Evolutionary conservation across 495 filamentous ascomycete species (phyloP).

Genomic region (Astrothelium macrocarpum): DNA sequence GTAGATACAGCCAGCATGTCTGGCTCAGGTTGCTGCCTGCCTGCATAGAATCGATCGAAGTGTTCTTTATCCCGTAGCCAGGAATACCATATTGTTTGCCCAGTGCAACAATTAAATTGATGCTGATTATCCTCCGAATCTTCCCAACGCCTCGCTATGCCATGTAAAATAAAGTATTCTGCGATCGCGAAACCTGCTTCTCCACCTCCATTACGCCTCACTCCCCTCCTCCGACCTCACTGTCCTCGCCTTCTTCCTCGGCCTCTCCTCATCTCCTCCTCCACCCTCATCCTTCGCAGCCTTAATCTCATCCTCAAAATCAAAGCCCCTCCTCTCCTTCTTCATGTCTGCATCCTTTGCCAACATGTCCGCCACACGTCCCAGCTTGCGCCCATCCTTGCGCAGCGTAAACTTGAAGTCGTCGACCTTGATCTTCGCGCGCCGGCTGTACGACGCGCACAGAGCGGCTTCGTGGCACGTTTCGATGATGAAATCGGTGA

Average conservation of each 20-base stretch:
- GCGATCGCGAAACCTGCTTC: not conserved
- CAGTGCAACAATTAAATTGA: not conserved
- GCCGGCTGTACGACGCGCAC: slow-evolving; percentile 67
- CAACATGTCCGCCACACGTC: slow-evolving; percentile 79
- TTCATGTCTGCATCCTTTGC: slow-evolving; percentile 72
- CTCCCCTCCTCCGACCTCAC: slow-evolving; percentile 16
- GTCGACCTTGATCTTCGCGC: slow-evolving; percentile 95
- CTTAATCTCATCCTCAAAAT: slow-evolving; percentile 37
- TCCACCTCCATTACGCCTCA: not conserved
- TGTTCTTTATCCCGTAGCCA: not conserved
- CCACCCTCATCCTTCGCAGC: slow-evolving; percentile 8
- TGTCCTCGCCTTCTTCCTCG: slow-evolving; percentile 15
- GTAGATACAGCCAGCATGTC: not conserved
- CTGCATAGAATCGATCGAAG: not conserved
- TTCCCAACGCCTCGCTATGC: not conserved
- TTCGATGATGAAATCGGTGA: slow-evolving; percentile 72
- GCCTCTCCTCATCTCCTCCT: slow-evolving; percentile 7
- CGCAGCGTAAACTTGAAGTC: slow-evolving; percentile 92
- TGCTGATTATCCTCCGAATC: not conserved
- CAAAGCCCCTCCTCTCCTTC: slow-evolving; percentile 61
- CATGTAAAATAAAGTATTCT: not conserved
- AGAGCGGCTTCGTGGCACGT: slow-evolving; percentile 80
- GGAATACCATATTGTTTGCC: not conserved
- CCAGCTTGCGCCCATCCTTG: slow-evolving; percentile 72
- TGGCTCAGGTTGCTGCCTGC: not conserved